Base-by-base conservation (phyloP, 176 grass and related monocot species). In the Rhynchospora tenuis region DNA sequence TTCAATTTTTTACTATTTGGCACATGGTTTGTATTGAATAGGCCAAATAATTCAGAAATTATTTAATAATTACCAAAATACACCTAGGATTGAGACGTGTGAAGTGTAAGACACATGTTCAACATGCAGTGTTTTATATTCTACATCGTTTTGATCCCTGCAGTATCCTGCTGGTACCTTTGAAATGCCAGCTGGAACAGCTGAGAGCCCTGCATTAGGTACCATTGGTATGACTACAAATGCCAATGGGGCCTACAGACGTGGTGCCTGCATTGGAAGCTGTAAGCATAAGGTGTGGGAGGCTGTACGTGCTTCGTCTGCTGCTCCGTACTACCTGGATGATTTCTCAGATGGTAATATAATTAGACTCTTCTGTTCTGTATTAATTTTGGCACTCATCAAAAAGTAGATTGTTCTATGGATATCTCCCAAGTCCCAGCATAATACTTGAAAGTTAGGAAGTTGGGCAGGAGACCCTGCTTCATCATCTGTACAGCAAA, bases 261-360 rank as follows among this genome's bases (percentile, higher is more conserved):
- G 93, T 81, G 91, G 87, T 84, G 96, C 88, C 87, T 98, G 86
- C 69, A 98, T 98, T 88, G 96, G 96, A 20, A 98, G 96, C 84
- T 98, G 96, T 88, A 98, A 98, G 89, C 91, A 98, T 84, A 86
- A 60, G 0, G 45, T 95, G 85, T 98, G 96, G 96, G 88, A 98
- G 88, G 96, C 96, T 38, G 91, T 98, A 88, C 92, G 93, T 88
- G 96, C 96, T 77, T 98, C 96, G 15, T 98, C 96, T 90, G 96
- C 96, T 60, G 96, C 96, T 87, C 96, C 96, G 56, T 98, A 98
- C 90, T 98, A 98, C 90, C 84, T 98, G 79, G 96, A 98, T 85
- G 96, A 98, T 95, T 98, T 87, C 58, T 90, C 96, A 74, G 96
- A 93, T 86, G 96, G 96, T 95, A 93, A 87, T 51, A 50, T 52